Base-by-base conservation (phyloP, 495 filamentous ascomycete species). In the Hypoxylon trugodes region DNA sequence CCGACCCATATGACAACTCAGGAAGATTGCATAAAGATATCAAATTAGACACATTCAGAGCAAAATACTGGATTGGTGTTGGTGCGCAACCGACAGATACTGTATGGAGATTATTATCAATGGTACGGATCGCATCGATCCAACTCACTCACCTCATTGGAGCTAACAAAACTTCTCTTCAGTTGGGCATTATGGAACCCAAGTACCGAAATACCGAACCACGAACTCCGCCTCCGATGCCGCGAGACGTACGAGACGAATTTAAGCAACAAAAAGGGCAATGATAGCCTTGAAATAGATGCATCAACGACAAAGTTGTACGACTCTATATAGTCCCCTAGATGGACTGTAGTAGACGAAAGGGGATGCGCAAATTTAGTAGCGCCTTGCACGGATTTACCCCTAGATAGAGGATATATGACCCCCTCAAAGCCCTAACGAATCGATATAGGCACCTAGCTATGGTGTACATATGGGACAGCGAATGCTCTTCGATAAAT, bases 31-130 rank as follows among this genome's bases (percentile, higher is more conserved):
- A 86, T 74, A 98, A 98, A 76, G 93, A 98, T 53, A 90, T 98
- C 68, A 86, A 91, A 52, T 81, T 98, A 2, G 95, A 98, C 79
- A 81, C 81, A 1, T 75, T 83, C 48, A 81, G 95, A 42, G 90
- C 93, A 49, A 88, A 90, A 75, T 98, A 98, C 78, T 98, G 95
- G 95, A 79, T 98, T 10, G 95, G 95, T 73, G 93, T 97, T 7
- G 95, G 95, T 2, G 95, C 95, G 33, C 95, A 98, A 77, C 93
- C 95, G 22, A 93, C 87, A 64, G 91, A 97, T 64, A 84, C 90
- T 3, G 90, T 88, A 22, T 96, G 92, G 95, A 82, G 92, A 77
- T 70, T 98, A 65, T 75, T 98, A 75, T 80, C 80, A 47, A 86
- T 97, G 90, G 95, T 97, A 80, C 45, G 89, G 48, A 13, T 51